phyloP scores from a whole-genome alignment of 2,329 filamentous ascomycete species.

The Xylaria arbuscula region DNA sequence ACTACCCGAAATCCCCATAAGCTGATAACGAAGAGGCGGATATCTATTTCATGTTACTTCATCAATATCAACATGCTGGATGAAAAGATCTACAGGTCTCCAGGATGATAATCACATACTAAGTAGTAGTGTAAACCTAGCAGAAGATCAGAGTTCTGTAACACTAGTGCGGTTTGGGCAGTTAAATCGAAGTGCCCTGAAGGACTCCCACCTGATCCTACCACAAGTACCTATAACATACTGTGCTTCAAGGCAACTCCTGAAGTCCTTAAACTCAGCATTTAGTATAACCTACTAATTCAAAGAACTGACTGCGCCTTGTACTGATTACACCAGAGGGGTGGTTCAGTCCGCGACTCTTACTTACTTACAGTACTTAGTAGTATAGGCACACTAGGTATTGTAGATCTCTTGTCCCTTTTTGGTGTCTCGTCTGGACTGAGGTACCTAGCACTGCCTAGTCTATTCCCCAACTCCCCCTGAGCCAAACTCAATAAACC shows the following conservation, averaged over 20 bases:
- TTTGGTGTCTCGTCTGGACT: slow-evolving; percentile 16
- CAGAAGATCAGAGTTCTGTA: slow-evolving; percentile 24
- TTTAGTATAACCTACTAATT: background rate
- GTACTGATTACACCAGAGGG: background rate
- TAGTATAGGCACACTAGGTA: too few relatives aligned
- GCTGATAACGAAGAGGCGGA: too few relatives aligned
- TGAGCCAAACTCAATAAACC: slow-evolving; percentile 25
- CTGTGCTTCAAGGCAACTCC: slow-evolving; percentile 23
- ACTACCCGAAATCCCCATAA: too few relatives aligned
- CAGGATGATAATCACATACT: too few relatives aligned
- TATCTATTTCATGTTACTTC: background rate
- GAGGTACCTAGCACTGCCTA: background rate
- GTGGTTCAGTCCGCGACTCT: background rate
- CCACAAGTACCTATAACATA: background rate
- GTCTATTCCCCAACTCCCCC: slow-evolving; percentile 18
- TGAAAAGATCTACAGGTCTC: background rate
- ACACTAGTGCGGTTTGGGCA: slow-evolving; percentile 39
- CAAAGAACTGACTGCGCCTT: background rate
- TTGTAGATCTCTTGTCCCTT: slow-evolving; percentile 13
- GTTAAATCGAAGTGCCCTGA: slow-evolving; percentile 7
- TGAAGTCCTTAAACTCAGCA: slow-evolving; percentile 21
- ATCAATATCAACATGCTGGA: background rate
- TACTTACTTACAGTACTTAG: background rate
- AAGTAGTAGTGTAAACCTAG: slow-evolving; percentile 4
- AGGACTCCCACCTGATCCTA: slow-evolving; percentile 24